Evolutionary conservation across 306 rosid genomes (phyloP).

Genomic region (Lathyrus tuberosus): DNA sequence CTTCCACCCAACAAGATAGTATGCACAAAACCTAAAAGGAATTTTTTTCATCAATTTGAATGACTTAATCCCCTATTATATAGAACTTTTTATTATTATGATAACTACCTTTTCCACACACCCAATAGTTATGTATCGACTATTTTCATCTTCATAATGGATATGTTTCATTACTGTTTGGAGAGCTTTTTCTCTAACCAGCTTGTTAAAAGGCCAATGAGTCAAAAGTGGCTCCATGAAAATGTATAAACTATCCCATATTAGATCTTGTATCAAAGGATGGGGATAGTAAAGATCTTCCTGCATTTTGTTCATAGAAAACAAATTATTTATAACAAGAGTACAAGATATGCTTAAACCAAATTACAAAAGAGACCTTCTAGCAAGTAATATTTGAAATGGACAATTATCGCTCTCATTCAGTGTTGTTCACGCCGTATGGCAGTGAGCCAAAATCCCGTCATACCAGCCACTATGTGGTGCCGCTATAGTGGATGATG

Average conservation of each 20-base stretch:
- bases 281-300: constrained; percentile 64
- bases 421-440: too few relatives aligned
- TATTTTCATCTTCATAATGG: constrained; percentile 71
- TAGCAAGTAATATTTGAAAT: neutral
- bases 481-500: too few relatives aligned
- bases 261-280: constrained; percentile 54
- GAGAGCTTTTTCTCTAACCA: constrained; percentile 58
- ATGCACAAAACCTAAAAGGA: constrained; percentile 50
- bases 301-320: constrained; percentile 26
- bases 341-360: neutral
- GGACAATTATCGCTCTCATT: neutral
- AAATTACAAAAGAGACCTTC: too few relatives aligned
- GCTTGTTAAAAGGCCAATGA: constrained; percentile 65
- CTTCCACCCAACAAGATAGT: constrained; percentile 78
- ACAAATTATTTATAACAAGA: neutral
- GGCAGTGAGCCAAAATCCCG: too few relatives aligned
- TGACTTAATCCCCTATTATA: too few relatives aligned
- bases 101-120: constrained; percentile 56
- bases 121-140: constrained; percentile 61
- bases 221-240: constrained; percentile 60
- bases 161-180: constrained; percentile 61
- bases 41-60: too few relatives aligned
- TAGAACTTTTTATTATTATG: neutral
- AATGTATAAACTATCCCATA: constrained; percentile 68
- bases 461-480: too few relatives aligned